phyloP scores from a whole-genome alignment of 1,139 yeast species.

The Taphrina communis region DNA sequence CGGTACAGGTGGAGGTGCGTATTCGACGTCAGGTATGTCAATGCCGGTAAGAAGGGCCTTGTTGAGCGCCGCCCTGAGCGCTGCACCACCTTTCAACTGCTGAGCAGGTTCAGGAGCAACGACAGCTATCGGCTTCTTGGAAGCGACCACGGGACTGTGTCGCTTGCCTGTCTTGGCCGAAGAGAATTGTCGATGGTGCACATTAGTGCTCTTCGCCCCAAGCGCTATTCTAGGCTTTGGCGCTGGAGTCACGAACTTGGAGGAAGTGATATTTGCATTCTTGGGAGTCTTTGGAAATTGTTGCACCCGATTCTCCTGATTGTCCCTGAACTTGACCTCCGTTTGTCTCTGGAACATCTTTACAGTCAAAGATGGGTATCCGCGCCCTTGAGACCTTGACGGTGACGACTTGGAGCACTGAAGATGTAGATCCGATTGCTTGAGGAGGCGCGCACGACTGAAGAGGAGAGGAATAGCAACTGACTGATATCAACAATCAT shows the following conservation, averaged over 20 bases:
- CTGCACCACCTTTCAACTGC: conserved; percentile 23
- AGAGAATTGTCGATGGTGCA: conserved; percentile 38
- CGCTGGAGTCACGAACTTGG: conserved; percentile 34
- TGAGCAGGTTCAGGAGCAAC: conserved; percentile 18
- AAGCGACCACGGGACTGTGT: conserved; percentile 23
- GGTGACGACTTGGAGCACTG: too few species aligned
- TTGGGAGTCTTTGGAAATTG: conserved; percentile 40
- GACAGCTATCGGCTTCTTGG: conserved; percentile 1
- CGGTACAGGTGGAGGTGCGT: conserved; percentile 37
- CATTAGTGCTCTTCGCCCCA: conserved; percentile 36
- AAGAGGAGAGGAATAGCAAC: too few species aligned
- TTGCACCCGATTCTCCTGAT: conserved; percentile 35
- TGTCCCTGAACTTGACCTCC: conserved; percentile 36
- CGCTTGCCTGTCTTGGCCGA: conserved; percentile 39
- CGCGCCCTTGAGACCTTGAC: too few species aligned
- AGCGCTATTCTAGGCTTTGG: conserved; percentile 35
- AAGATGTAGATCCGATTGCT: too few species aligned
- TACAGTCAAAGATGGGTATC: too few species aligned
- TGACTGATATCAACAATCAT: too few species aligned
- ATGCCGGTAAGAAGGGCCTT: conserved; percentile 35
- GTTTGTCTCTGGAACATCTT: conserved; percentile 32
- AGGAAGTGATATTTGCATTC: conserved; percentile 7
- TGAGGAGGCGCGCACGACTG: too few species aligned
- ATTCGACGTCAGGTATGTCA: conserved; percentile 35
- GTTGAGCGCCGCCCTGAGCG: conserved; percentile 32